These are phyloP conservation scores for Tagetes erecta DNA, from an alignment of 129 eudicot genomes.

Conservation along the genomic window DNA sequence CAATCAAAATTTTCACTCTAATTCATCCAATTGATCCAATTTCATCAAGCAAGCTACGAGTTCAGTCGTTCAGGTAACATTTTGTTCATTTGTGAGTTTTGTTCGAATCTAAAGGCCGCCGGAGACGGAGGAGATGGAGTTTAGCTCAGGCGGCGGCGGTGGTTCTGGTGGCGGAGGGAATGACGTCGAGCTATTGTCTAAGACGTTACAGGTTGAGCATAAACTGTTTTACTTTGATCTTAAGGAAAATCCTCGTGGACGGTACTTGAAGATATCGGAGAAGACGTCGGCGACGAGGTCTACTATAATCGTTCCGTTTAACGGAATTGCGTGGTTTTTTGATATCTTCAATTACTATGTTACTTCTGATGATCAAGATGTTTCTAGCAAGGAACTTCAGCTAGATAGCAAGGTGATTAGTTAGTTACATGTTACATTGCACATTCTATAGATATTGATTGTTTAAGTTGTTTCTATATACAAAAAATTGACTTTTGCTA, in stretches of 20 bases:
- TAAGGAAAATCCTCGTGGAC: conserved; percentile 95
- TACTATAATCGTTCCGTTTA: conserved; percentile 88
- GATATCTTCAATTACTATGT: conserved; percentile 96
- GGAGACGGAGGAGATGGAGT: conserved; percentile 57
- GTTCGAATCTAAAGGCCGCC: conserved; percentile 25
- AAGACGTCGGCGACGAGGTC: conserved; percentile 97
- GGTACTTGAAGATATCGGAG: conserved; percentile 93
- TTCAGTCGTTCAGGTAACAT: conserved; percentile 29
- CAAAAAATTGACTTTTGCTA: conserved; percentile 13
- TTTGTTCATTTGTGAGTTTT: conserved; percentile 24
- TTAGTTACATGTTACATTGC: neutral
- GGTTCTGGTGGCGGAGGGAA: conserved; percentile 49
- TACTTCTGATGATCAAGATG: conserved; percentile 72
- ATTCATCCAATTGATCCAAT: conserved; percentile 15
- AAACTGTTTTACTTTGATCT: conserved; percentile 97
- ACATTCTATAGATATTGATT: neutral
- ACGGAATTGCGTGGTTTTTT: conserved; percentile 90
- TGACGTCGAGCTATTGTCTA: conserved; percentile 84
- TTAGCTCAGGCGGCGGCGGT: conserved; percentile 58
- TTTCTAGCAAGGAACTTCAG: conserved; percentile 94
- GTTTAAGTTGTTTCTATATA: neutral
- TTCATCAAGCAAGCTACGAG: conserved; percentile 25
- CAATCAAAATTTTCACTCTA: conserved; percentile 1
- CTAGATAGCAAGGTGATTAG: conserved; percentile 76
- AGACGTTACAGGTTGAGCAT: conserved; percentile 98